phyloP scores from a whole-genome alignment of 192 early-diverging fungal species.

The Gryganskiella cystojenkinii region DNA sequence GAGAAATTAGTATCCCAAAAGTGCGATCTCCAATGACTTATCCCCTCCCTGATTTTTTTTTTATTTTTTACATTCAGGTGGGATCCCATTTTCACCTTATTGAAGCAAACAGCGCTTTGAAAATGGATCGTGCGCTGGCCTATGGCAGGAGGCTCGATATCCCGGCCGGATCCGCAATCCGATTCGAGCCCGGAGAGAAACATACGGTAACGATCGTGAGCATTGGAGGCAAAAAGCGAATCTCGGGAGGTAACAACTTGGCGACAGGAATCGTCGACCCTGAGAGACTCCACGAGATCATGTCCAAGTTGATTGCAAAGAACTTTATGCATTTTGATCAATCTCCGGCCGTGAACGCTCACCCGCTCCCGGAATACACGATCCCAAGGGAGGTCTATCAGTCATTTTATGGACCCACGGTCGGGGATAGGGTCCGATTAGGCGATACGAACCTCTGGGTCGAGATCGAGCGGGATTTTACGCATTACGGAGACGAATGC shows the following conservation, averaged over 20 bases:
- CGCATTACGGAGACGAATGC: slow-evolving; percentile 94
- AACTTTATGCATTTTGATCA: slow-evolving; percentile 77
- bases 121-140: slow-evolving; percentile 85
- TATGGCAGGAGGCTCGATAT: slow-evolving; percentile 94
- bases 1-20: too few species aligned
- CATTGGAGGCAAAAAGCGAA: slow-evolving; percentile 83
- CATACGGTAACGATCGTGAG: slow-evolving; percentile 85
- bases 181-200: slow-evolving; percentile 96
- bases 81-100: slow-evolving; percentile 98
- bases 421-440: slow-evolving; percentile 88
- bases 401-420: slow-evolving; percentile 93
- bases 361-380: slow-evolving; percentile 61
- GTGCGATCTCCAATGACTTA: neutral
- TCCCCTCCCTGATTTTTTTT: too few species aligned
- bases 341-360: slow-evolving; percentile 57
- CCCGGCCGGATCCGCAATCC: slow-evolving; percentile 92
- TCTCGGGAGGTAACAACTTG: slow-evolving; percentile 88
- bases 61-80: slow-evolving; percentile 61
- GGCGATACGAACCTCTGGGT: slow-evolving; percentile 88
- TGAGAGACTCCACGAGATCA: slow-evolving; percentile 56
- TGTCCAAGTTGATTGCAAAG: slow-evolving; percentile 54
- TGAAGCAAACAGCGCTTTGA: slow-evolving; percentile 84
- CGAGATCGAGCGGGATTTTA: slow-evolving; percentile 91
- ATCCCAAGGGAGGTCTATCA: slow-evolving; percentile 88
- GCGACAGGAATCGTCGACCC: slow-evolving; percentile 79